phyloP scores from a whole-genome alignment of 345 rosid genomes.

The Sapria himalayana region DNA sequence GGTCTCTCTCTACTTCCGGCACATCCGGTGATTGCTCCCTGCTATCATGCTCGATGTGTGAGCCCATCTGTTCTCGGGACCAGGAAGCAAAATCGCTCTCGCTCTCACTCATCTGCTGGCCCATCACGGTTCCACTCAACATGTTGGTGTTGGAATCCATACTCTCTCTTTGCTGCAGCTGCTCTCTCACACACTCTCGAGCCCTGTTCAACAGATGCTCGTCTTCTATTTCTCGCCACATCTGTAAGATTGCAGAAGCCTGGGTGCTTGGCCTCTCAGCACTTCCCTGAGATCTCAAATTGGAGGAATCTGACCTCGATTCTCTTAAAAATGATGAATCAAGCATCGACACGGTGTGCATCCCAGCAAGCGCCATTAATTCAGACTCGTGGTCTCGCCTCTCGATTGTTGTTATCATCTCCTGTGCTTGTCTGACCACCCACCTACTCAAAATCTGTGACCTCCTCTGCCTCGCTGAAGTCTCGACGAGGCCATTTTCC shows the following conservation, averaged over 20 bases:
- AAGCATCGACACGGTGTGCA: slow-evolving; percentile 91
- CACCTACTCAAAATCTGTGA: slow-evolving; percentile 65
- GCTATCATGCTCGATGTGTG: slow-evolving; percentile 30
- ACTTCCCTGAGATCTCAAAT: slow-evolving; percentile 52
- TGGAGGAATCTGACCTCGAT: slow-evolving; percentile 55
- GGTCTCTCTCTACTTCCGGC: slow-evolving; percentile 87
- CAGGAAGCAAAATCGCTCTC: slow-evolving; percentile 74
- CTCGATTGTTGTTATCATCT: slow-evolving; percentile 93
- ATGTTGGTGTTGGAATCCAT: slow-evolving; percentile 31
- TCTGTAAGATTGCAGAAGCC: slow-evolving; percentile 73
- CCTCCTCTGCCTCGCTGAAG: slow-evolving; percentile 77
- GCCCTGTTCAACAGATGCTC: slow-evolving; percentile 79
- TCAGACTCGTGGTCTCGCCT: slow-evolving; percentile 91
- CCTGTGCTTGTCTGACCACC: slow-evolving; percentile 98
- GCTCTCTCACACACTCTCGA: slow-evolving; percentile 57
- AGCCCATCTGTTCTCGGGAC: slow-evolving; percentile 39
- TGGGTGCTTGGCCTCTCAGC: slow-evolving; percentile 71
- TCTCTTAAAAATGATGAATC: slow-evolving; percentile 89
- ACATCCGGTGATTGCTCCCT: slow-evolving; percentile 92
- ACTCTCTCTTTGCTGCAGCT: slow-evolving; percentile 56
- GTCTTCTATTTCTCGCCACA: slow-evolving; percentile 99
- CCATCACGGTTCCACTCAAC: slow-evolving; percentile 22
- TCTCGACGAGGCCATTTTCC: slow-evolving; percentile 81
- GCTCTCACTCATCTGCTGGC: slow-evolving; percentile 60
- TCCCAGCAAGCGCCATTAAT: slow-evolving; percentile 82